These are phyloP conservation scores for Globisporangium sylvaticum DNA, from an alignment of 352 stramenopile species.

Conservation along the genomic window DNA sequence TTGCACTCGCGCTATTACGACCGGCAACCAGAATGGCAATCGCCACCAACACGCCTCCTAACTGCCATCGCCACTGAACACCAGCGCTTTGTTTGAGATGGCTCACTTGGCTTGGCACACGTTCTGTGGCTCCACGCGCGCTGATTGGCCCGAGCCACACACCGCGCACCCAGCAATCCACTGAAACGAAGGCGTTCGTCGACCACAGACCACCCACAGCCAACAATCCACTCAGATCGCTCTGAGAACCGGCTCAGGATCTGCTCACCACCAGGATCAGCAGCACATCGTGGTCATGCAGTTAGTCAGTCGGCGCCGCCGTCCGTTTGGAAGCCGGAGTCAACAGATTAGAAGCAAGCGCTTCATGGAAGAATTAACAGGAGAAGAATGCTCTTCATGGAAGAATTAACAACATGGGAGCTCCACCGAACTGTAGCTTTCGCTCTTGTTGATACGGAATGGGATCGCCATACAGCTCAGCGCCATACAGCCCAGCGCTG, in stretches of 20 bases:
- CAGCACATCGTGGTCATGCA: background rate
- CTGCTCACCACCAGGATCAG: background rate
- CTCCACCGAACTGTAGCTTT: background rate
- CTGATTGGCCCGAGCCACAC: conserved; percentile 5
- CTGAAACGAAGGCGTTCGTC: background rate
- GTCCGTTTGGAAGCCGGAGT: background rate
- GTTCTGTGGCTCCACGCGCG: background rate
- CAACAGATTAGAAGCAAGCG: background rate
- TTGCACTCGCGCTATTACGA: background rate
- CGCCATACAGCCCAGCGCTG: background rate
- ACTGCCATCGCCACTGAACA: background rate
- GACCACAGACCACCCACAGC: background rate
- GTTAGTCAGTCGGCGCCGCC: background rate
- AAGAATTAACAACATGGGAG: background rate
- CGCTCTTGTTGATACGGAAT: background rate
- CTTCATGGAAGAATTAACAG: background rate
- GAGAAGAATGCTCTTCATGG: background rate
- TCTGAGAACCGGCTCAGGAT: background rate
- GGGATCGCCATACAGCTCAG: too few relatives aligned
- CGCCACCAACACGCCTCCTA: background rate
- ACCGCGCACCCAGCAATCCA: background rate
- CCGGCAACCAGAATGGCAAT: background rate
- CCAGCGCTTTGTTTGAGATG: background rate
- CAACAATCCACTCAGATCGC: background rate
- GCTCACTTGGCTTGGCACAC: background rate